phyloP scores from a whole-genome alignment of 2,329 filamentous ascomycete species.

The Dothistroma pini region DNA sequence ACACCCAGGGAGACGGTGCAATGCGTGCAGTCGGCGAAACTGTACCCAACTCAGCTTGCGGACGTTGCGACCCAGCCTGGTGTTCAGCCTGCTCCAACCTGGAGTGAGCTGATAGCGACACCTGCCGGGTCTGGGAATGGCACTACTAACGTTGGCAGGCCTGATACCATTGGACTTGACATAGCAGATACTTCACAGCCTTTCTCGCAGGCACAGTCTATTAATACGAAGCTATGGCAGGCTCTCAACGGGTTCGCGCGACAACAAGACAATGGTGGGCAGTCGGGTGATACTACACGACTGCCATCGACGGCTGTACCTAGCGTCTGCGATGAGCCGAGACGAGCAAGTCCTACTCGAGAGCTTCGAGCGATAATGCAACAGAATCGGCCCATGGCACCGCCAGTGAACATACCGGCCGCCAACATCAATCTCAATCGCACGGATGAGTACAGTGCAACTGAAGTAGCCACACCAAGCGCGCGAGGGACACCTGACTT shows the following conservation, averaged over 20 bases:
- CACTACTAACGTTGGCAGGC: slow-evolving; percentile 1
- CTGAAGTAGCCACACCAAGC: slow-evolving; percentile 48
- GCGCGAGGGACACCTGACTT: slow-evolving; percentile 41
- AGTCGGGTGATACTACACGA: slow-evolving; percentile 25
- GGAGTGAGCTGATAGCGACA: slow-evolving; percentile 23
- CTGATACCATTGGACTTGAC: slow-evolving; percentile 25
- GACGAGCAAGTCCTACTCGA: slow-evolving; percentile 14
- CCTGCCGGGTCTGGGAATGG: slow-evolving; percentile 8
- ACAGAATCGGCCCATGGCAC: slow-evolving; percentile 24
- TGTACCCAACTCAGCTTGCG: slow-evolving; percentile 10
- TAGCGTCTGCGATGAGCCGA: slow-evolving; percentile 28
- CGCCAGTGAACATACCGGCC: slow-evolving; percentile 30
- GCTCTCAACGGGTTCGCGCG: slow-evolving; percentile 36
- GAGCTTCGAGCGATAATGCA: slow-evolving; percentile 13
- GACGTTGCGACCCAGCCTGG: slow-evolving; percentile 5
- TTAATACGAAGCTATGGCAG: slow-evolving; percentile 34
- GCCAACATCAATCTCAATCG: slow-evolving; percentile 14
- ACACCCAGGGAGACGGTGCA: background rate
- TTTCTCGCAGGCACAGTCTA: slow-evolving; percentile 24
- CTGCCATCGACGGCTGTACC: slow-evolving; percentile 33
- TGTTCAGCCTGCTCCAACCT: slow-evolving; percentile 20
- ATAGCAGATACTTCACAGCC: slow-evolving; percentile 23
- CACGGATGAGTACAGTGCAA: slow-evolving; percentile 45
- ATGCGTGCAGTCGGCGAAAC: background rate
- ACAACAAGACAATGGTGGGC: slow-evolving; percentile 28